Percentiles rank a stretch among this genome's conserved stretches.
Conservation (phyloP, 1,284 basidiomycete genomes). For the Sanghuangporus baumii region DNA sequence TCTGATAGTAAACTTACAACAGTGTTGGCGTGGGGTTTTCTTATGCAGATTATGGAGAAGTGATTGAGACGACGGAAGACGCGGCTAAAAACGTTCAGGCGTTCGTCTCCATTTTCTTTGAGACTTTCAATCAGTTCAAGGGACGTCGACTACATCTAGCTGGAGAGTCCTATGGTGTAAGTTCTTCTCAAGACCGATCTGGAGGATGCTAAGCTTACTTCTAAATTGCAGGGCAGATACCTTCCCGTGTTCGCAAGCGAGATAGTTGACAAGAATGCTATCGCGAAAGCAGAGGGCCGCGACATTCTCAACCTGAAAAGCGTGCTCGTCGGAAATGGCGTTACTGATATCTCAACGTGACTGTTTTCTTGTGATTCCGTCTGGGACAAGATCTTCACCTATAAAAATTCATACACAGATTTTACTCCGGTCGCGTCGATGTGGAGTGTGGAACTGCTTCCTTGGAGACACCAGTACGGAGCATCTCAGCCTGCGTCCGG, state of each 20-base stretch:
- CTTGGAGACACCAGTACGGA: constrained; percentile 51
- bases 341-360: constrained; percentile 57
- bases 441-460: constrained; percentile 56
- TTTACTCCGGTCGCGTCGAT: constrained; percentile 56
- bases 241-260: constrained; percentile 78
- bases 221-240: constrained; percentile 57
- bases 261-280: constrained; percentile 68
- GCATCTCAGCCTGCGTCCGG: constrained; percentile 49
- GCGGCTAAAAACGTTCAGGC: constrained; percentile 68
- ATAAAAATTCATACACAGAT: constrained; percentile 27
- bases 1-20: constrained; percentile 19
- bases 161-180: constrained; percentile 63
- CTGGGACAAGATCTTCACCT: not conserved
- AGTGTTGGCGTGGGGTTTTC: constrained; percentile 65
- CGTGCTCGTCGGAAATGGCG: constrained; percentile 58
- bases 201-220: not conserved
- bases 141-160: constrained; percentile 63
- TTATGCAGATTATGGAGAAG: constrained; percentile 50
- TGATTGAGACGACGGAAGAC: constrained; percentile 60
- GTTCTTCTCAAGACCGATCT: constrained; percentile 12
- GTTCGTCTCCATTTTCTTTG: constrained; percentile 71
- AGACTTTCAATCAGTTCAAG: constrained; percentile 63
- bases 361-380: constrained; percentile 7
- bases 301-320: constrained; percentile 64
- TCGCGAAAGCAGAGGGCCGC: constrained; percentile 48